Evolutionary conservation across 352 stramenopile species (phyloP), one percentile per base, ranked within the genome.

Genomic region (Saprolegnia parasitica): DNA sequence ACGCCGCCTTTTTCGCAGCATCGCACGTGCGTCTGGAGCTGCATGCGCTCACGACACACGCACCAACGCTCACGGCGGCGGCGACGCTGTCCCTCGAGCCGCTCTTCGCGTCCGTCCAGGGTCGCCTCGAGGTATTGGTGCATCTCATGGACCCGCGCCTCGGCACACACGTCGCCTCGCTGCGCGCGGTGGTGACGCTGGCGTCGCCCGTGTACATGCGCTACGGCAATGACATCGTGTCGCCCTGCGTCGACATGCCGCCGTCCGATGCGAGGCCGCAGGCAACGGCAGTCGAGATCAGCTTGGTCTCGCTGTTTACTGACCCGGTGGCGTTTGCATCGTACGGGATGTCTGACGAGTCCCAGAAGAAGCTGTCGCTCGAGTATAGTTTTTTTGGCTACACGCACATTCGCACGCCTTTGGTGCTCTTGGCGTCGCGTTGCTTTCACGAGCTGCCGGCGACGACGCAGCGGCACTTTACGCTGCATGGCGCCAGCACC

Each of bases 1-100:
- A 62, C 55, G 55, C 16, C 32, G 29, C 26, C 9, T 62, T 62
- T 35, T 62, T 62, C 32, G 55, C 55, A 18, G 26, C 55, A 15
- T 10, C 35, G 18, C 10, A 49, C 32, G 16, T 65, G 11, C 24
- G 35, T 20, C 9, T 65, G 11, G 56, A 65, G 56, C 56, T 65
- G 40, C 56, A 52, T 24, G 10, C 10, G 18, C n/a, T 63, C 11
- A 15, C 13, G 45, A 15, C 11, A 15, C 10, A 46, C 2, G 13
- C 13, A 46, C 20, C 10, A 6, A 62, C 55, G 26, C 24, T n/a
- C 20, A 4, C 9, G 10, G 21, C 18, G 24, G 55, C 24, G n/a
- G 55, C 35, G 13, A 42, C 26, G 29, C 35, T 49, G 3, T 15
- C 13, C 42, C 42, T 49, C 42, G 42, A 49, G 42, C 18, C 42